Percentiles rank a stretch among this genome's conserved stretches.
These are phyloP conservation scores for Pythium utonaiense DNA, from an alignment of 352 stramenopile genomes.

Conservation along the genomic window DNA sequence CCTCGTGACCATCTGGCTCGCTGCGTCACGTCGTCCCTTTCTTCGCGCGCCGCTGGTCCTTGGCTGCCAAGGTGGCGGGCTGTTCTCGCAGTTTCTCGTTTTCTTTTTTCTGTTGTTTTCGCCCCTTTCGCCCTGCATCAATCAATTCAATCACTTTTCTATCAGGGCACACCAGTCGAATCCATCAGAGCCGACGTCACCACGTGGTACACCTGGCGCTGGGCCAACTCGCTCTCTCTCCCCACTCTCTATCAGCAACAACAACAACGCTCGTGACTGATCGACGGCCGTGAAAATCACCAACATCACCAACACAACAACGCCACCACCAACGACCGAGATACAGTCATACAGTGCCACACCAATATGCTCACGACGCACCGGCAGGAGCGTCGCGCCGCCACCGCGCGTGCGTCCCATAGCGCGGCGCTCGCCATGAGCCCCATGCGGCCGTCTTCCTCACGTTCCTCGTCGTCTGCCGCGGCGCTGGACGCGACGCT, in stretches of 20 bases:
- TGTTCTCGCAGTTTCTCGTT: neutral
- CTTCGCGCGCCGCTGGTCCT: no score
- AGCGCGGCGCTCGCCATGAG: neutral
- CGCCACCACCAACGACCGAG: no score
- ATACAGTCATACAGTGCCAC: neutral
- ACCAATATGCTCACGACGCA: neutral
- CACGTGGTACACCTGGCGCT: neutral
- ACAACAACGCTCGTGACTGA: neutral
- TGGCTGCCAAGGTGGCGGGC: no score
- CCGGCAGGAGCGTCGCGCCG: neutral
- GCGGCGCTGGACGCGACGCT: neutral
- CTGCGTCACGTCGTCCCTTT: neutral
- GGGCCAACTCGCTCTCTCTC: conserved; percentile 1
- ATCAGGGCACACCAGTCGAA: conserved; percentile 2
- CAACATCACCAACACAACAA: neutral
- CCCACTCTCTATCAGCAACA: neutral
- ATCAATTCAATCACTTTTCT: conserved; percentile 5
- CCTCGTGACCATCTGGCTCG: neutral
- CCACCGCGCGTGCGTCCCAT: neutral
- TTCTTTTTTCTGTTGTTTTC: neutral
- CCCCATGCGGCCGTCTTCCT: neutral
- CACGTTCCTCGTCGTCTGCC: neutral
- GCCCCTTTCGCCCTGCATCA: neutral
- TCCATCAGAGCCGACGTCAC: conserved; percentile 1
- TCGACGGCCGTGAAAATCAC: neutral